A percentile compares a stretch with the other conserved stretches of the same genome.
Evolutionary conservation across 2,329 filamentous ascomycete genomes (phyloP).

Genomic region (Colletotrichum filicis): DNA sequence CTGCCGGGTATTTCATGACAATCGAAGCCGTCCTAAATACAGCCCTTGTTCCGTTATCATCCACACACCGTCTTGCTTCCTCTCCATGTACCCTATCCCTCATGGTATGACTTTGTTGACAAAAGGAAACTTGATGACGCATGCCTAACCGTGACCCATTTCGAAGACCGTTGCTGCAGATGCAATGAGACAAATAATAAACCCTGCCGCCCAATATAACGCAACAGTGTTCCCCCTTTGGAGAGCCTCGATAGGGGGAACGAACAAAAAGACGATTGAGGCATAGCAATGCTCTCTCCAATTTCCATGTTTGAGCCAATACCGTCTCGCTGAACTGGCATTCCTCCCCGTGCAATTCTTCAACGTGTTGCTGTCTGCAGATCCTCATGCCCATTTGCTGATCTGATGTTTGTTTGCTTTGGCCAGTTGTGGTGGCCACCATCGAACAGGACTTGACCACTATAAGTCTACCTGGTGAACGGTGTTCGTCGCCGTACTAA

Average conservation of each 20-base stretch:
- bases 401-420: background rate
- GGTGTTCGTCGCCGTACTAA: slow-evolving; percentile 7
- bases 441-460: background rate
- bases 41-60: background rate
- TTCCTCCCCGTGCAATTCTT: background rate
- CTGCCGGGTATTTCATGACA: slow-evolving; percentile 26
- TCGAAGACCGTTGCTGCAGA: slow-evolving; percentile 33
- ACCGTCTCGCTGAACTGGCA: background rate
- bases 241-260: slow-evolving; percentile 1
- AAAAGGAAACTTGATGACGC: slow-evolving; percentile 28
- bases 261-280: slow-evolving; percentile 16
- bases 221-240: slow-evolving; percentile 1
- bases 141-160: slow-evolving; percentile 34
- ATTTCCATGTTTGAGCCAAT: slow-evolving; percentile 5
- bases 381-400: slow-evolving; percentile 1
- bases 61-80: slow-evolving; percentile 2
- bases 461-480: slow-evolving; percentile 8
- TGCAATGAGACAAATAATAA: slow-evolving; percentile 33
- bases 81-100: slow-evolving; percentile 21
- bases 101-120: slow-evolving; percentile 30
- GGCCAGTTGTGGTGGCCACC: background rate
- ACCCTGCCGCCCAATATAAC: slow-evolving; percentile 30
- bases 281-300: slow-evolving; percentile 3
- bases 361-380: background rate
- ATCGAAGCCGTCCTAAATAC: slow-evolving; percentile 9